A percentile compares a stretch with the other conserved stretches of the same genome.
Conservation (phyloP, 768 basidiomycete genomes). For the Amanita rubescens region DNA sequence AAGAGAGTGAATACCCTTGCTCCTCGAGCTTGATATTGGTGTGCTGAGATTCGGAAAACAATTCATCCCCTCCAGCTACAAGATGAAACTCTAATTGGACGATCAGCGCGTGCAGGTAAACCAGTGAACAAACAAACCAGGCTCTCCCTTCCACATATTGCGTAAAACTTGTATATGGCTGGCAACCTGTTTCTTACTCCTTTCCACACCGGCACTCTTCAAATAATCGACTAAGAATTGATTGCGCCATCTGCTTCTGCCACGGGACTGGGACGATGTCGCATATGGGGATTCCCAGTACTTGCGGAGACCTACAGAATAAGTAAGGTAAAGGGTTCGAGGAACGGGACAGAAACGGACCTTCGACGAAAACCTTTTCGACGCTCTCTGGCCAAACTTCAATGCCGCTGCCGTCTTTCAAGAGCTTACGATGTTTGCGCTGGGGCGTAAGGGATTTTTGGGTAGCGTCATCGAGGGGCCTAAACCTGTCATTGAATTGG, state of each 20-base stretch:
- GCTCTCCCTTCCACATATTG: slow-evolving; percentile 85
- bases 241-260: slow-evolving; percentile 76
- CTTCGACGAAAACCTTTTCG: slow-evolving; percentile 73
- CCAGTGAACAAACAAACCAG: slow-evolving; percentile 36
- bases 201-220: slow-evolving; percentile 56
- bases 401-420: slow-evolving; percentile 69
- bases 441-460: slow-evolving; percentile 56
- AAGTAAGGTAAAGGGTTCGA: slow-evolving; percentile 1
- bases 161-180: slow-evolving; percentile 79
- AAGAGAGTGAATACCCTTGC: slow-evolving; percentile 30
- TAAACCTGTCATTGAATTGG: slow-evolving; percentile 23
- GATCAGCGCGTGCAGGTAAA: not conserved
- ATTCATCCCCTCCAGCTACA: slow-evolving; percentile 75
- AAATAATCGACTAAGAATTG: slow-evolving; percentile 82
- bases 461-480: slow-evolving; percentile 9
- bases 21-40: slow-evolving; percentile 52
- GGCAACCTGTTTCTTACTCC: slow-evolving; percentile 86
- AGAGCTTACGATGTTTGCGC: slow-evolving; percentile 76
- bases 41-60: slow-evolving; percentile 40
- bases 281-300: slow-evolving; percentile 83
- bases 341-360: slow-evolving; percentile 24
- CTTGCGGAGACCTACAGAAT: slow-evolving; percentile 51
- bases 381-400: slow-evolving; percentile 82
- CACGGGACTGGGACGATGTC: slow-evolving; percentile 61
- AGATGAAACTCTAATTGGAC: slow-evolving; percentile 56